Evolutionary conservation across 148 eudicot species (phyloP).

Genomic region (Dysphania ambrosioides): DNA sequence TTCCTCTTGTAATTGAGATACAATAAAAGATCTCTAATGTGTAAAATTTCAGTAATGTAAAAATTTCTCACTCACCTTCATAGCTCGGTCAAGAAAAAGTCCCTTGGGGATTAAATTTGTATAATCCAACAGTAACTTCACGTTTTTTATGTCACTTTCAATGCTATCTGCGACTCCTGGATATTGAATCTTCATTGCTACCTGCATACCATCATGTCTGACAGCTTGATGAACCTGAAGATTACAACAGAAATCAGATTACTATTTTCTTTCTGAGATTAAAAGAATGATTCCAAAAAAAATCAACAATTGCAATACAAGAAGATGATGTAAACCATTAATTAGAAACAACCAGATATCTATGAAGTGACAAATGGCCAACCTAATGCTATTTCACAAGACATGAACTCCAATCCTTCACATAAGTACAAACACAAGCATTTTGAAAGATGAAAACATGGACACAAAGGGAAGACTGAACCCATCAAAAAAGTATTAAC

Average conservation of each 20-base stretch:
- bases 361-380: neutral
- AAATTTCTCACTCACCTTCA: slow-evolving; percentile 49
- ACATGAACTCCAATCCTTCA: neutral
- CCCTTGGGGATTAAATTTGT: slow-evolving; percentile 83
- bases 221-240: slow-evolving; percentile 82
- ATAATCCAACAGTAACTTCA: slow-evolving; percentile 66
- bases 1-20: neutral
- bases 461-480: too few relatives aligned
- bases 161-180: slow-evolving; percentile 99
- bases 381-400: neutral
- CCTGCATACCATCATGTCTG: slow-evolving; percentile 66
- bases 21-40: neutral
- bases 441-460: neutral
- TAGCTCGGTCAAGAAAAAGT: slow-evolving; percentile 83
- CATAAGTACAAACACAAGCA: neutral
- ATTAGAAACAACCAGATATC: neutral
- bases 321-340: neutral
- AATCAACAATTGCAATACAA: neutral
- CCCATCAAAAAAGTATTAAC: too few relatives aligned
- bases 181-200: slow-evolving; percentile 94
- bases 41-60: neutral
- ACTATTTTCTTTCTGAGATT: neutral
- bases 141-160: slow-evolving; percentile 95
- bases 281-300: neutral
- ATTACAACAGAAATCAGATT: slow-evolving; percentile 11